Base-by-base conservation (phyloP, 139 green algal genomes). In the Raphidocelis subcapitata region DNA sequence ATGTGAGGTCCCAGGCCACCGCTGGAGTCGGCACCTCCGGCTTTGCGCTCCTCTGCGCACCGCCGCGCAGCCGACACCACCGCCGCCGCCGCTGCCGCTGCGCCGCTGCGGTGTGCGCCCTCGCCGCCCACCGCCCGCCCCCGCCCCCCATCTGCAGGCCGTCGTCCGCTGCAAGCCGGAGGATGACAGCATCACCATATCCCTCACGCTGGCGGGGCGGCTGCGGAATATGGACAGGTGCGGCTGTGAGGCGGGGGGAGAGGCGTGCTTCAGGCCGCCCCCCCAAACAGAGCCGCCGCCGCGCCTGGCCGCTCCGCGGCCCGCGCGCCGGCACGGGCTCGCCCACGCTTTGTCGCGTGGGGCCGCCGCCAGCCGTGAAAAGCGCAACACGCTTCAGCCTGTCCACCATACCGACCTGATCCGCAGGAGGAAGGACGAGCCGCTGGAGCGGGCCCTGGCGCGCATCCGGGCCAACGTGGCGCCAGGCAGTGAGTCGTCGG, bases 211-310 rank as follows among this genome's bases (percentile, higher is more conserved):
- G 61, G 86, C 51, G 3, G 80, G 84, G 28, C 79, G 83, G 59
- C 63, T 81, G 36, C 72, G 85, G 21, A 87, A 91, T 67, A 68
- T 94, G 44, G 82, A 93, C 49, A 75, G 86, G 86, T 84, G 59
- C 15, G 35, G 69, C 36, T 16, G 8, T 36, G 26, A 33, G 33
- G 24, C 32, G 33, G 26, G 67, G 10, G 55, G 10, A 61, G 65
- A 26, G n/a, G 47, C 65, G 24, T 26, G 14, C 32, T 15, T 35
- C 41, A 71, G 1, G 2, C 41, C 10, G 14, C 2, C 10, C 16
- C 16, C 5, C 24, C 15, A 47, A 4, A 36, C 46, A 55, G 14
- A 35, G 24, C 31, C 52, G 32, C 36, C 49, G 37, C 47, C 8
- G 35, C 28, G 2, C 2, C 31, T 29, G 20, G 21, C 20, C 14